Evolutionary conservation across 129 eudicot species (phyloP), one percentile per base, ranked within the genome.

Genomic region (Saussurea involucrata): DNA sequence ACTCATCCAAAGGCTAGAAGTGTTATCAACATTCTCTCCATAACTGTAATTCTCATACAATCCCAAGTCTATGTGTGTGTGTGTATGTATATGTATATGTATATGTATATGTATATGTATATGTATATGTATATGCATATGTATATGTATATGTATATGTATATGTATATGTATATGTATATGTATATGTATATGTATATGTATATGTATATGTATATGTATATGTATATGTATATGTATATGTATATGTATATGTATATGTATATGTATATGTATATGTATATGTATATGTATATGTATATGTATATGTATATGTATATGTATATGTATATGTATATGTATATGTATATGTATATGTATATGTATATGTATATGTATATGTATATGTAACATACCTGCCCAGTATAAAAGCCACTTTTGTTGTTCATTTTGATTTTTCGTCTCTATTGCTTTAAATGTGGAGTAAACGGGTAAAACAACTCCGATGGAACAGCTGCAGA

Each of bases 321-420:
- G 5, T 32, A 5, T 34, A 5, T 34, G 12, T 37, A 37, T 37
- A 37, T 37, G 2, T 37, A 37, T 37, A 2, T 37, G 6, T 34
- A 5, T 34, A 34, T 34, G 1, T 34, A 34, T 34, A 6, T 27
- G 27, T n/a, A 53, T 71, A 46, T 37, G 3, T 20, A 76, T 18
- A 27, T 66, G 9, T 55, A 29, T 12, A 5, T 20, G 28, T 33
- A 7, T 29, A 18, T 49, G 4, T 67, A 11, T 57, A 7, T 37
- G 12, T 49, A 5, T 0, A 5, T 17, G 24, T 64, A 64, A 44
- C 65, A 73, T 79, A 95, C 98, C 98, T 85, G 98, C 97, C 98
- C 98, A 95, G 73, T 95, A 95, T 34, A 91, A 24, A 77, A 95
- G 98, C 93, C 92, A 87, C 83, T 81, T 95, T 31, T 83, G 92